Base-by-base conservation (phyloP, 2,329 filamentous ascomycete species). In the Pseudogymnoascus sp. region DNA sequence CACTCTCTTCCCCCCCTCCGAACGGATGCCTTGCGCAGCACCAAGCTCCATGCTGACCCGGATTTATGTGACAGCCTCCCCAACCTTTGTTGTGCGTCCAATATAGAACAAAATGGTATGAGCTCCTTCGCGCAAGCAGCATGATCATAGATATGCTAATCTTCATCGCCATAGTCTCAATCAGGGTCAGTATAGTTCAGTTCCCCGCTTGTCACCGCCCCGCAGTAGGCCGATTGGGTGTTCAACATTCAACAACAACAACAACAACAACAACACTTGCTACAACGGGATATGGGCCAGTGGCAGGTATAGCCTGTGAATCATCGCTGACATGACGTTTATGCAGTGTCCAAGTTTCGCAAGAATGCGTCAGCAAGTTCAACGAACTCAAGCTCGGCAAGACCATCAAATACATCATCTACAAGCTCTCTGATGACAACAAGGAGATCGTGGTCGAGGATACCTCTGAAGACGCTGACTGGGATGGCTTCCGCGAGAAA, bases 351-450 rank as follows among this genome's bases (percentile, higher is more conserved):
- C 82, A 82, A 75, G 86, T 92, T 72, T 79, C 83, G 69, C 82
- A 84, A 74, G 88, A 93, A 65, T 92, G 89, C 84, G 84, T 86
- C 75, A 75, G 76, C 64, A 75, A 76, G 68, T 93, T 88, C 84
- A 91, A 93, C 78, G 88, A 93, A 70, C 84, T 93, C 69, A 93
- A 93, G 85, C 86, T 92, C 71, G 82, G 79, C 78, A 92, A 92
- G 79, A 86, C 85, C 81, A 82, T 86, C 81, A 93, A 91, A 80
- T 96, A 85, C 84, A 88, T 95, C 80, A 86, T 95, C 82, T 93
- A 85, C 87, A 91, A 92, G 84, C 86, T 95, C 75, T 88, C 87
- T 68, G 89, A 93, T 78, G 84, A 92, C 81, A 86, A 87, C 83
- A 91, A 88, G 79, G 78, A 91, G 79, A 91, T 95, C 75, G 87